Conservation (phyloP, 2,329 filamentous ascomycete species). For the Aspergillus unguis region DNA sequence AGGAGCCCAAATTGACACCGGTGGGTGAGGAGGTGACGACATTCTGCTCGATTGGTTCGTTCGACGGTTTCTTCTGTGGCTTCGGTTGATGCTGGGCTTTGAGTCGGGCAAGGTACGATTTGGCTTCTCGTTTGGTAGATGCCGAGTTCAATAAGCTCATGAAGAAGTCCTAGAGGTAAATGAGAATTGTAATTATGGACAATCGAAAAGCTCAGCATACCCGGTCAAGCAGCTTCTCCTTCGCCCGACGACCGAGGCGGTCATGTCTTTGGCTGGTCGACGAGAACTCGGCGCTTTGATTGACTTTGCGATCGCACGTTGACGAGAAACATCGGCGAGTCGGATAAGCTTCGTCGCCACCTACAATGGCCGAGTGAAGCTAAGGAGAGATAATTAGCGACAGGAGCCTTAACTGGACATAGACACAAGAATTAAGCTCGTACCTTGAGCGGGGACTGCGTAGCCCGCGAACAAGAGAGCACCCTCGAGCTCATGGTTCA, state of each 20-base stretch:
- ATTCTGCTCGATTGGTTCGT: conserved; percentile 21
- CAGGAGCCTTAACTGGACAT: neutral
- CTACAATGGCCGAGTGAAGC: conserved; percentile 21
- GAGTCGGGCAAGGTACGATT: conserved; percentile 86
- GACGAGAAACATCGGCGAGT: conserved; percentile 18
- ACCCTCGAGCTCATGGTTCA: conserved; percentile 37
- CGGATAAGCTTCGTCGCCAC: conserved; percentile 8
- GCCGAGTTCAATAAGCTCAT: conserved; percentile 82
- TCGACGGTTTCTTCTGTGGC: conserved; percentile 31
- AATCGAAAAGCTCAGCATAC: conserved; percentile 21
- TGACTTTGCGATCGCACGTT: conserved; percentile 18
- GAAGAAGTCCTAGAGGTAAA: conserved; percentile 66
- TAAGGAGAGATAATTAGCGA: neutral
- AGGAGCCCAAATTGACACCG: conserved; percentile 59
- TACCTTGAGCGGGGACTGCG: conserved; percentile 31
- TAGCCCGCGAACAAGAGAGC: conserved; percentile 30
- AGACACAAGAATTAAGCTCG: conserved; percentile 3
- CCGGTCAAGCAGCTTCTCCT: conserved; percentile 45
- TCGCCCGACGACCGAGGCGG: conserved; percentile 38
- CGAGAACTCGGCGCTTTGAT: conserved; percentile 33
- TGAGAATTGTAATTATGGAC: neutral
- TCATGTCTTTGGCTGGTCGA: conserved; percentile 26
- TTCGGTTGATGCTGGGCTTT: conserved; percentile 45
- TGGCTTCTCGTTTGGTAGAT: conserved; percentile 88
- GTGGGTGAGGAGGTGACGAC: conserved; percentile 26